These are phyloP conservation scores for Phytopythium cucurbitacearum DNA, from an alignment of 352 stramenopile species.

Conservation along the genomic window DNA sequence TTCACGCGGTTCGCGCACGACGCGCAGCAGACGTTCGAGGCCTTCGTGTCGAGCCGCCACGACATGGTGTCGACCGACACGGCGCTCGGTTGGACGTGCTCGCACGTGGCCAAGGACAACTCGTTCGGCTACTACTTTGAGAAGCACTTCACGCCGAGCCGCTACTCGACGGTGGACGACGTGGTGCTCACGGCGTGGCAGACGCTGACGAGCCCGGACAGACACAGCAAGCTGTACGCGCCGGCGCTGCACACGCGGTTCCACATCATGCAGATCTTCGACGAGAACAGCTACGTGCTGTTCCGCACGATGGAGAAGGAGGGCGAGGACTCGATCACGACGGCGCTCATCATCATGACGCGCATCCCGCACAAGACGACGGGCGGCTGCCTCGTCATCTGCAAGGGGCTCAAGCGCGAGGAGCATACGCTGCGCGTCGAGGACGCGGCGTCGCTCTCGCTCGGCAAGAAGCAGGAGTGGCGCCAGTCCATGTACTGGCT, in stretches of 20 bases:
- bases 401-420: slow-evolving; percentile 43
- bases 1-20: slow-evolving; percentile 42
- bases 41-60: slow-evolving; percentile 31
- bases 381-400: slow-evolving; percentile 42
- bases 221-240: slow-evolving; percentile 47
- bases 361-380: slow-evolving; percentile 33
- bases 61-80: slow-evolving; percentile 46
- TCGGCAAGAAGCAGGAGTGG: slow-evolving; percentile 53
- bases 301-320: slow-evolving; percentile 60
- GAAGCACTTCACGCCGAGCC: slow-evolving; percentile 27
- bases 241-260: slow-evolving; percentile 47
- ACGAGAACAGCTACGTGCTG: slow-evolving; percentile 45
- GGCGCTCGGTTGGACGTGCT: slow-evolving; percentile 47
- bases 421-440: slow-evolving; percentile 45
- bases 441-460: slow-evolving; percentile 33
- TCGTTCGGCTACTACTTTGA: slow-evolving; percentile 55
- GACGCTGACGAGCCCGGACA: slow-evolving; percentile 35
- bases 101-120: slow-evolving; percentile 41
- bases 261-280: slow-evolving; percentile 54
- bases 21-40: slow-evolving; percentile 32
- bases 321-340: slow-evolving; percentile 52
- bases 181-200: slow-evolving; percentile 35
- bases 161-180: slow-evolving; percentile 15
- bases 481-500: slow-evolving; percentile 59
- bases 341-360: slow-evolving; percentile 52